These are phyloP conservation scores for Hypomontagnella submonticulosa DNA, from an alignment of 495 filamentous ascomycete species.

Conservation along the genomic window DNA sequence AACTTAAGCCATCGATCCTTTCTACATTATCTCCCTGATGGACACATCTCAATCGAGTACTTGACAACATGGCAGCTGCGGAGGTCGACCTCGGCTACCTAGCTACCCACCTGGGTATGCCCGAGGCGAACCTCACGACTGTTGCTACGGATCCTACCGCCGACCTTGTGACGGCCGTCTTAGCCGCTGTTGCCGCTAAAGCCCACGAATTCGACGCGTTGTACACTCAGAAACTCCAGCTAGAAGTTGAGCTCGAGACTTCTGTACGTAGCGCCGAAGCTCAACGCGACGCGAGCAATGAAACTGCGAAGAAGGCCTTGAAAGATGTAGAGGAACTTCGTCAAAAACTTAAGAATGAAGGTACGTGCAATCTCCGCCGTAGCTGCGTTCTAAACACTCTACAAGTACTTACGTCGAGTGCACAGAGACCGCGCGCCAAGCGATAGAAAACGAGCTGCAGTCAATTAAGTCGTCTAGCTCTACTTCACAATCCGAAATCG, in stretches of 20 bases:
- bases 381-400: neutral
- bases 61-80: conserved; percentile 75
- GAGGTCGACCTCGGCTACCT: conserved; percentile 81
- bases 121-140: conserved; percentile 71
- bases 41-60: conserved; percentile 27
- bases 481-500: conserved; percentile 78
- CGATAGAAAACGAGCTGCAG: conserved; percentile 84
- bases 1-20: neutral
- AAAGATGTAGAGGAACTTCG: conserved; percentile 82
- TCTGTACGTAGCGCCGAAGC: conserved; percentile 82
- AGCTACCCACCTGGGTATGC: conserved; percentile 76
- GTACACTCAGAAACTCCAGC: conserved; percentile 81
- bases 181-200: conserved; percentile 75
- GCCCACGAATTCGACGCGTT: conserved; percentile 82
- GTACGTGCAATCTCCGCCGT: conserved; percentile 58
- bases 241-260: conserved; percentile 94
- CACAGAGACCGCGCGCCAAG: conserved; percentile 50
- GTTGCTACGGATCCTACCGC: conserved; percentile 77
- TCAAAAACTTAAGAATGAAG: conserved; percentile 81
- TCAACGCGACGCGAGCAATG: conserved; percentile 81
- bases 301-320: conserved; percentile 80
- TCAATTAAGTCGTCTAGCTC: conserved; percentile 79
- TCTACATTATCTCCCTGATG: conserved; percentile 27
- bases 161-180: conserved; percentile 76
- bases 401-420: conserved; percentile 29